Evolutionary conservation across 2,329 filamentous ascomycete species (phyloP).

Genomic region (Cladophialophora psammophila): DNA sequence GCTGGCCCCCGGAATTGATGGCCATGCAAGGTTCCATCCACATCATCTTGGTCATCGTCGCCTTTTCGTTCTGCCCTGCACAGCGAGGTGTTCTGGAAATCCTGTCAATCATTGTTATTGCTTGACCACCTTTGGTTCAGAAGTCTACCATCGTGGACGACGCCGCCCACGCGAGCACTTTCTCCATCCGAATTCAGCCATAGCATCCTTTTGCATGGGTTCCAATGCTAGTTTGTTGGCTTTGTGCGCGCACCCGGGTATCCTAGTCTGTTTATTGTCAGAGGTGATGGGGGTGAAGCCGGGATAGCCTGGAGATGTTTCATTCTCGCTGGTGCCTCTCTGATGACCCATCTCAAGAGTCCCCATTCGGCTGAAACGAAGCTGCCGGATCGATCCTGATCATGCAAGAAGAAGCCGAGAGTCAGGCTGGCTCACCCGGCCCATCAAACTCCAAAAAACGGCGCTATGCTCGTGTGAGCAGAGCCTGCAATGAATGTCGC

Average conservation of each 20-base stretch:
- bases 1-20: background rate
- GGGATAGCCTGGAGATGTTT: background rate
- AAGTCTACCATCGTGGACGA: background rate
- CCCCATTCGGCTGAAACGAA: background rate
- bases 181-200: background rate
- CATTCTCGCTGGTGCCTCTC: background rate
- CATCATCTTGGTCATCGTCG: background rate
- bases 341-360: background rate
- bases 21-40: background rate
- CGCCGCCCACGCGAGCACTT: background rate
- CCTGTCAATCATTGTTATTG: background rate
- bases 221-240: background rate
- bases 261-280: background rate
- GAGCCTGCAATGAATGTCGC: constrained; percentile 52
- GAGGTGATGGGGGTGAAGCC: background rate
- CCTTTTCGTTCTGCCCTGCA: background rate
- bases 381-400: background rate
- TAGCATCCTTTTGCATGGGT: background rate
- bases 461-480: constrained; percentile 30
- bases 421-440: constrained; percentile 23
- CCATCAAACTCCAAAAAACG: constrained; percentile 20
- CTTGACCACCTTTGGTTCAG: background rate
- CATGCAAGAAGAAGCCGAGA: constrained; percentile 27
- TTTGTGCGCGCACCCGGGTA: background rate
- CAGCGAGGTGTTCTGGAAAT: background rate